Evolutionary conservation across 805 yeast genomes (phyloP).

Genomic region (Saccharomyces paradoxus): DNA sequence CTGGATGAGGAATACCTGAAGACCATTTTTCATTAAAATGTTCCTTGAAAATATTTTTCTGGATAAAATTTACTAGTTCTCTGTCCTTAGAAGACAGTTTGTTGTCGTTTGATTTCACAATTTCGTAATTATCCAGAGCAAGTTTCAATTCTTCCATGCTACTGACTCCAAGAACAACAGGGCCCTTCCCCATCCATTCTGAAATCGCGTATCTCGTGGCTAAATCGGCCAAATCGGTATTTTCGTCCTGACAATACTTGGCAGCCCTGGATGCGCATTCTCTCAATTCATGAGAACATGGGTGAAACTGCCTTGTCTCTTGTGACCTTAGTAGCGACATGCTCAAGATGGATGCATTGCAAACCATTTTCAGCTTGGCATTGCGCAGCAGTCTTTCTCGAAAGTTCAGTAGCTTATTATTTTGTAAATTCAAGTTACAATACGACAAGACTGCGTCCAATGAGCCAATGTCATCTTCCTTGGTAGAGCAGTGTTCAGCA

Average conservation of each 20-base stretch:
- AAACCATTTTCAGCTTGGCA: constrained; percentile 49
- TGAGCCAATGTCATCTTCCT: constrained; percentile 42
- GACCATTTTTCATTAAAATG: constrained; percentile 64
- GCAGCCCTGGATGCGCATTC: constrained; percentile 39
- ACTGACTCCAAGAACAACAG: constrained; percentile 75
- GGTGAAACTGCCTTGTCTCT: constrained; percentile 70
- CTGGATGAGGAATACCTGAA: constrained; percentile 33
- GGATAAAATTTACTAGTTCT: constrained; percentile 36
- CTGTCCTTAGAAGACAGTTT: constrained; percentile 37
- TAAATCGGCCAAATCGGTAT: constrained; percentile 67
- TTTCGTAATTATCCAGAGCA: constrained; percentile 54
- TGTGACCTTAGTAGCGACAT: constrained; percentile 76
- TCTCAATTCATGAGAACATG: constrained; percentile 55
- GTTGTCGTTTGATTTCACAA: constrained; percentile 30
- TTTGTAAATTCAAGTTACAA: constrained; percentile 77
- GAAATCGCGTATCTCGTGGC: constrained; percentile 70
- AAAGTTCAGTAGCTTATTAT: constrained; percentile 43
- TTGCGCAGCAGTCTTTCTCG: constrained; percentile 41
- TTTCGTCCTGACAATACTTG: constrained; percentile 34
- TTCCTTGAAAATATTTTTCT: constrained; percentile 37
- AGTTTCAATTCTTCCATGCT: constrained; percentile 50
- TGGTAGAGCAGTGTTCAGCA: constrained; percentile 33
- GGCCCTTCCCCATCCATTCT: constrained; percentile 47
- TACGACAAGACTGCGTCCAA: constrained; percentile 74
- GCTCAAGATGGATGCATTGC: constrained; percentile 78